Percentiles rank a stretch among this genome's conserved stretches.
These are phyloP conservation scores for Coemansia sp. DNA, from an alignment of 192 early-diverging fungal genomes.

Conservation along the genomic window DNA sequence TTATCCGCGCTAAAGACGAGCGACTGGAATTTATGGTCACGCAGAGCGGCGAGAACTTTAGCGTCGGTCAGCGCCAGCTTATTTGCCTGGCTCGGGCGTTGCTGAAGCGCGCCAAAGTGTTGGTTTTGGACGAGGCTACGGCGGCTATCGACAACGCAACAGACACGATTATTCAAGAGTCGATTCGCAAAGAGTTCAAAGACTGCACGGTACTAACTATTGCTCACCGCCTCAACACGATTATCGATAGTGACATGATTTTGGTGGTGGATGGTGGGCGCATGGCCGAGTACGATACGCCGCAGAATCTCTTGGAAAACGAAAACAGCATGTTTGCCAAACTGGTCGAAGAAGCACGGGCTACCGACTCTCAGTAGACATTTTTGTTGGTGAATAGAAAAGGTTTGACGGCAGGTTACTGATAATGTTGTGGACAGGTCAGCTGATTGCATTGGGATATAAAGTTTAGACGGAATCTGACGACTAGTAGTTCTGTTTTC, in stretches of 20 bases:
- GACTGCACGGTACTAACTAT: conserved; percentile 78
- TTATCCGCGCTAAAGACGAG: conserved; percentile 60
- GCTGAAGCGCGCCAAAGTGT: conserved; percentile 65
- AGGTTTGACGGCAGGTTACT: no score
- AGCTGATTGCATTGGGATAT: no score
- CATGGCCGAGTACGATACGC: conserved; percentile 69
- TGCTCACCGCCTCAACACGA: conserved; percentile 53
- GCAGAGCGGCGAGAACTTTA: conserved; percentile 83
- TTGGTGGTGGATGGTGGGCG: conserved; percentile 71
- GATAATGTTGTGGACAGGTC: no score
- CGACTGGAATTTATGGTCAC: conserved; percentile 68
- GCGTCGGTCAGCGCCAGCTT: conserved; percentile 81
- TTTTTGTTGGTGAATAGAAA: not conserved
- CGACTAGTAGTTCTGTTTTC: no score
- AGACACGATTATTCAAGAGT: conserved; percentile 70
- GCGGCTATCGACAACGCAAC: conserved; percentile 65
- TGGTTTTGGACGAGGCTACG: conserved; percentile 88
- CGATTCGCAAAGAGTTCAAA: conserved; percentile 69
- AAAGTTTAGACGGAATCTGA: no score
- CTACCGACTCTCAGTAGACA: conserved; percentile 5
- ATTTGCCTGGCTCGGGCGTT: conserved; percentile 66
- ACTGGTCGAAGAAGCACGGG: conserved; percentile 62
- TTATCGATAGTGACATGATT: conserved; percentile 68
- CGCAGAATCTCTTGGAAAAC: conserved; percentile 34
- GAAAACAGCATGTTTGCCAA: conserved; percentile 60